Conservation (phyloP, 2,329 filamentous ascomycete genomes). For the Alternaria gansuensis region DNA sequence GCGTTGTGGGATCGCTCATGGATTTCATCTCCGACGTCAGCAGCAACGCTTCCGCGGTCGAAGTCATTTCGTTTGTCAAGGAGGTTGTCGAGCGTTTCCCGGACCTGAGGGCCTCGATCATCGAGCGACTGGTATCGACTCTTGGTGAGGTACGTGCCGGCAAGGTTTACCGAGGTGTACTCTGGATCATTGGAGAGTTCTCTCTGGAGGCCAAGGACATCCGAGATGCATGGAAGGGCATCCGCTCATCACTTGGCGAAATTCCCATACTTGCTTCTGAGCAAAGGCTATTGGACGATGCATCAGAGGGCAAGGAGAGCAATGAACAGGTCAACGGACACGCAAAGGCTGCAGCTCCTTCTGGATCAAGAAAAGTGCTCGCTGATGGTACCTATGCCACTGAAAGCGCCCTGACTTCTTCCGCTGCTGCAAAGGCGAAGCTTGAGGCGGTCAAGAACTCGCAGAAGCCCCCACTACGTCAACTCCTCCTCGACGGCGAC, state of each 20-base stretch:
- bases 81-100: slow-evolving; percentile 99
- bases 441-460: slow-evolving; percentile 96
- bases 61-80: slow-evolving; percentile 98
- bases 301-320: slow-evolving; percentile 66
- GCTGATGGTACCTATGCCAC: slow-evolving; percentile 98
- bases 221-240: slow-evolving; percentile 94
- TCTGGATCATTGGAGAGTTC: slow-evolving; percentile 99
- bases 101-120: slow-evolving; percentile 83
- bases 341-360: slow-evolving; percentile 76
- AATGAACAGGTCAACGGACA: slow-evolving; percentile 81
- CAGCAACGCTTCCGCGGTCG: slow-evolving; percentile 94
- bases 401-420: slow-evolving; percentile 92
- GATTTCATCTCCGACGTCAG: slow-evolving; percentile 99
- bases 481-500: slow-evolving; percentile 92
- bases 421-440: slow-evolving; percentile 87
- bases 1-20: slow-evolving; percentile 96
- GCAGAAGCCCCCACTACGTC: slow-evolving; percentile 91
- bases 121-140: slow-evolving; percentile 87
- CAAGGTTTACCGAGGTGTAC: slow-evolving; percentile 94
- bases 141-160: slow-evolving; percentile 92
- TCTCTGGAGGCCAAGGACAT: slow-evolving; percentile 94
- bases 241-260: slow-evolving; percentile 91
- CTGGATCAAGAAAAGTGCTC: slow-evolving; percentile 87
- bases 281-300: slow-evolving; percentile 87
- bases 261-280: slow-evolving; percentile 97